Evolutionary conservation across 1,284 basidiomycete species (phyloP), one percentile per base, ranked within the genome.

Genomic region (Ceratobasidium theobromae): DNA sequence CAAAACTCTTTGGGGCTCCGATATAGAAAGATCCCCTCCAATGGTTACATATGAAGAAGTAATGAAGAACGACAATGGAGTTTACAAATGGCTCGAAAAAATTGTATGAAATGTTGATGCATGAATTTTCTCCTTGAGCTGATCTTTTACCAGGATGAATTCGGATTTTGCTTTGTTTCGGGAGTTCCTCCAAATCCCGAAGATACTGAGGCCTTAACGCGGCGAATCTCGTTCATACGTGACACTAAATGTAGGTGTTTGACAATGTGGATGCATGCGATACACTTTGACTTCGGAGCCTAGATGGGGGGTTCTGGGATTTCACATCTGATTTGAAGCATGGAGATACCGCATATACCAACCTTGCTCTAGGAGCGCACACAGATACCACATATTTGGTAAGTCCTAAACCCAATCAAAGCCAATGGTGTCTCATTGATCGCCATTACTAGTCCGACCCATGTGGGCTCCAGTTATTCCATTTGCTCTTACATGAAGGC

Each of bases 331-430:
- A 97, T 74, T 82, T 97, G 21, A 86, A 89, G 11, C 94, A 91
- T 73, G 94, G 94, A 21, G 95, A 98, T 75, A 88, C 93, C 3
- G 87, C 89, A 46, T 99, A 99, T 77, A 95, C 94, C 6, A 91
- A 88, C 21, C 77, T 97, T 43, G 89, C 89, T 0, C 84, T 99
- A 4, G 87, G 86, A 6, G 94, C 93, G 0, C 96, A 99, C 75
- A 98, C 95, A 1, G 96, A 98, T 73, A 97, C 91, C 53, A 96
- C 95, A 1, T 98, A 98, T 77, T 94, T 90, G 72, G 88, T 93
- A 72, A 67, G 85, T 77, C 67, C 28, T 11, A 38, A 23, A 28
- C 14, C 53, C 41, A 21, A 9, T 23, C 18, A 6, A 23, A 55
- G 3, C 25, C n/a, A 55, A 16, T 57, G 25, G 28, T 46, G 32